Evolutionary conservation across 208 protist genomes (phyloP).

Genomic region (Trypanosoma platydactyli): DNA sequence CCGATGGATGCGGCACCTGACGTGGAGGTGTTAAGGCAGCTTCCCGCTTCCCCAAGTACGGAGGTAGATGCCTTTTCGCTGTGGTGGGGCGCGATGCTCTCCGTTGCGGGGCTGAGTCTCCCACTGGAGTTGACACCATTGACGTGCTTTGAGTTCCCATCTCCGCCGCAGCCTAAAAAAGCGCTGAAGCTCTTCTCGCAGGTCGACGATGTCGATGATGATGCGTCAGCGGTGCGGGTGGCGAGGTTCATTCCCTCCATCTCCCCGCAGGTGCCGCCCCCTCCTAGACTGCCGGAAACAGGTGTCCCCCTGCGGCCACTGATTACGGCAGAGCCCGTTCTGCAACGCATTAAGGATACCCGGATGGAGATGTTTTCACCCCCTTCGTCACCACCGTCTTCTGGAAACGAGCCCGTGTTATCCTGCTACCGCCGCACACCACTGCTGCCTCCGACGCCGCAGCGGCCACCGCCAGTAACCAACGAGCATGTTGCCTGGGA

Average conservation of each 20-base stretch:
- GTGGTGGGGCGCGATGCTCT: constrained; percentile 65
- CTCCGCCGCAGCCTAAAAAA: constrained; percentile 22
- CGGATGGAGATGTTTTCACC: constrained; percentile 39
- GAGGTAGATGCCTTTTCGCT: constrained; percentile 70
- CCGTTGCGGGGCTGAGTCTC: constrained; percentile 41
- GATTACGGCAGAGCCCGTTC: constrained; percentile 41
- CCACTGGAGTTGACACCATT: constrained; percentile 47
- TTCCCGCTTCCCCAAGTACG: constrained; percentile 40
- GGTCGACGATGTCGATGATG: constrained; percentile 13
- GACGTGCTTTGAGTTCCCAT: constrained; percentile 23
- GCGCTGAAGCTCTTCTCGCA: constrained; percentile 39
- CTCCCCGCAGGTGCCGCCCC: constrained; percentile 42
- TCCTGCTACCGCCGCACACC: constrained; percentile 16
- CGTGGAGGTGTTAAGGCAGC: constrained; percentile 40
- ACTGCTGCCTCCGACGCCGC: constrained; percentile 54
- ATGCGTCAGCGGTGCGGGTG: constrained; percentile 55
- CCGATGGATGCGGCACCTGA: constrained; percentile 36
- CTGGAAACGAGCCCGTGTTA: constrained; percentile 3
- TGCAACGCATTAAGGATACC: constrained; percentile 37
- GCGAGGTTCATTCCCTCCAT: constrained; percentile 46
- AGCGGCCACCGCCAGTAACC: constrained; percentile 33
- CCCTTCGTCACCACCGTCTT: constrained; percentile 17
- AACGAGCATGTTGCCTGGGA: constrained; percentile 48
- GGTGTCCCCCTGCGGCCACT: constrained; percentile 15
- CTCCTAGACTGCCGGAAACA: constrained; percentile 21